phyloP scores from a whole-genome alignment of 192 early-diverging fungal species.

The Gigaspora rosea region DNA sequence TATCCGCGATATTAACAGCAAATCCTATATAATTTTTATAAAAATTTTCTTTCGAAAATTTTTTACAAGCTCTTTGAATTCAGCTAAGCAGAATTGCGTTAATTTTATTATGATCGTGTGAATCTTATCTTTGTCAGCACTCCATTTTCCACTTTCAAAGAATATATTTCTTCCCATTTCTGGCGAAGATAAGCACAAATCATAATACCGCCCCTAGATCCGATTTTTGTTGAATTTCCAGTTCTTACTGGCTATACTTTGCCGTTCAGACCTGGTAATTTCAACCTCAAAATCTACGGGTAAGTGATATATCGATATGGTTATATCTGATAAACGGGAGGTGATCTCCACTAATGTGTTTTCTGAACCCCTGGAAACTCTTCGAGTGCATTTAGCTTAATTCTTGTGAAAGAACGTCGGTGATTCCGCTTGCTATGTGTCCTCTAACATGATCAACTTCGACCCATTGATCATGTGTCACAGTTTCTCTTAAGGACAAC shows the following conservation, averaged over 20 bases:
- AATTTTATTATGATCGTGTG: neutral
- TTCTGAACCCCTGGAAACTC: neutral
- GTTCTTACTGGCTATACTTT: conserved; percentile 23
- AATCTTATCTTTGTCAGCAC: conserved; percentile 6
- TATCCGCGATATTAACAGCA: conserved; percentile 9
- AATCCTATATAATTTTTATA: conserved; percentile 24
- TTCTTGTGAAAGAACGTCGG: conserved; percentile 11
- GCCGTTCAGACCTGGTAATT: conserved; percentile 27
- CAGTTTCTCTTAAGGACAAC: neutral
- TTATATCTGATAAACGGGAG: neutral
- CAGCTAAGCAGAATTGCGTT: too few relatives aligned
- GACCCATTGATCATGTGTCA: conserved; percentile 22
- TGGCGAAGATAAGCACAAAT: conserved; percentile 6
- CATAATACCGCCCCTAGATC: conserved; percentile 25
- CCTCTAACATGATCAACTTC: neutral
- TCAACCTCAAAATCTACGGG: conserved; percentile 16
- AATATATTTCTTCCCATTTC: conserved; percentile 25
- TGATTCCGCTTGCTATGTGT: conserved; percentile 3
- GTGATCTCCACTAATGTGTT: conserved; percentile 1
- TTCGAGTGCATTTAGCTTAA: conserved; percentile 9
- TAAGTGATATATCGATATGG: conserved; percentile 25
- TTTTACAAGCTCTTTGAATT: conserved; percentile 8
- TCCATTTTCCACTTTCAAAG: conserved; percentile 7
- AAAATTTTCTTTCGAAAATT: conserved; percentile 11
- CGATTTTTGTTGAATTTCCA: neutral